Base-by-base conservation (phyloP, 257 asterid species). In the Cynanchum wilfordii region DNA sequence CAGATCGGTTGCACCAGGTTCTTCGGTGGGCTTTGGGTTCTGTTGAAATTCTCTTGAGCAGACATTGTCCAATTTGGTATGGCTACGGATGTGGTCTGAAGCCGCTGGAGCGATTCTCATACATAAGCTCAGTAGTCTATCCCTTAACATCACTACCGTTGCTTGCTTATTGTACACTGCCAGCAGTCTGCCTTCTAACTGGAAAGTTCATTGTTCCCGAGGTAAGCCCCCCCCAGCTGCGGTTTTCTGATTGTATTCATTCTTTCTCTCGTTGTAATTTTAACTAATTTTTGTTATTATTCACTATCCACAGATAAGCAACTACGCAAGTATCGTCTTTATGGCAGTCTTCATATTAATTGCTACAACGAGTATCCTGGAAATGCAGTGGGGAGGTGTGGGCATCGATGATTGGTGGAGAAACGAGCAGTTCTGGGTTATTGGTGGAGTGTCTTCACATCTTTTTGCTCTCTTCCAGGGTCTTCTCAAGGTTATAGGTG, bases 11-110 rank as follows among this genome's bases (percentile, higher is more conserved):
- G 81, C 97, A 93, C 77, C 98, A 93, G 66, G 98, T 93, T 74
- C 97, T 93, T 67, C 96, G 98, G 13, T 93, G 98, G 98, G 97
- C 98, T 11, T 84, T 93, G 84, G 98, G 98, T 25, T 93, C 98
- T 6, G 97, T 93, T 19, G 98, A 93, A 68, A 93, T 93, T 75
- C 69, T 93, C 27, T 77, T 91, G 86, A 93, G 98, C 80, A 87
- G 90, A 70, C 98, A 94, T 72, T 94, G 98, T 76, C 98, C 98
- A 5, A 87, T 94, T 73, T 94, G 98, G 98, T 94, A 94, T 55
- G 98, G 98, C 51, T 94, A 89, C 51, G 96, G 98, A 7, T 89
- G 97, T 75, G 98, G 98, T 40, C 84, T 94, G 82, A 94, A 94
- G 78, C 96, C 97, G 1, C 84, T 94, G 79, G 98, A 94, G 88